Evolutionary conservation across 2,329 filamentous ascomycete species (phyloP), one percentile per base, ranked within the genome.

Genomic region (Penicillium sp.): DNA sequence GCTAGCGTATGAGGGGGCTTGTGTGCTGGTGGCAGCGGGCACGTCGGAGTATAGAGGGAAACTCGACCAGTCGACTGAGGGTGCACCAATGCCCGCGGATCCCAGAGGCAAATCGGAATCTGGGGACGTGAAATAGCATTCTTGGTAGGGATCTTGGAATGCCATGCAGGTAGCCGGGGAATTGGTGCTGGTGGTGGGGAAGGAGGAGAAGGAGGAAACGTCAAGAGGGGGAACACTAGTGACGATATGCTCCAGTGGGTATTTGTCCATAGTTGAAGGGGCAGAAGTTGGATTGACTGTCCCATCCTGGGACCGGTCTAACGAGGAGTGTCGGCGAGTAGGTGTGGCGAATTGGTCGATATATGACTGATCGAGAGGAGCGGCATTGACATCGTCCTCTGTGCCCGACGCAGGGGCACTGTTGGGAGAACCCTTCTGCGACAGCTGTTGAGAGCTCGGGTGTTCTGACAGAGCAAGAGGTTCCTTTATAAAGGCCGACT

Each of bases 21-120:
- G 76, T 41, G 74, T 77, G 60, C 72, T 76, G 10, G 71, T 70
- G 3, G 75, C 58, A 14, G 73, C 63, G 31, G 71, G 67, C 10
- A 70, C 63, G 27, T 72, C 72, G 18, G 72, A 69, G 39, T 74
- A 71, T 13, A 79, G 59, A 38, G 77, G 77, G 57, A 79, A 74
- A 32, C 72, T 76, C 4, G 77, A 77, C 78, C 78, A 80, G 62
- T 80, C 78, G 22, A 79, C 73, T 4, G 74, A 68, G 5, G 76
- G 75, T 16, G 73, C 72, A 38, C 66, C 74, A 52, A 77, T 65
- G 16, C 67, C 71, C 34, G 74, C 67, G 36, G 75, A 72, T 27
- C 70, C 66, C 14, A 74, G 53, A 4, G 75, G 66, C 40, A 70
- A 29, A 5, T 80, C 77, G 39, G 69, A 66, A 45, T 79, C 76